A percentile compares a stretch with the other conserved stretches of the same genome.
These are phyloP conservation scores for Chimonanthus salicifolius DNA, from an alignment of 164 flowering plant genomes.

Conservation along the genomic window DNA sequence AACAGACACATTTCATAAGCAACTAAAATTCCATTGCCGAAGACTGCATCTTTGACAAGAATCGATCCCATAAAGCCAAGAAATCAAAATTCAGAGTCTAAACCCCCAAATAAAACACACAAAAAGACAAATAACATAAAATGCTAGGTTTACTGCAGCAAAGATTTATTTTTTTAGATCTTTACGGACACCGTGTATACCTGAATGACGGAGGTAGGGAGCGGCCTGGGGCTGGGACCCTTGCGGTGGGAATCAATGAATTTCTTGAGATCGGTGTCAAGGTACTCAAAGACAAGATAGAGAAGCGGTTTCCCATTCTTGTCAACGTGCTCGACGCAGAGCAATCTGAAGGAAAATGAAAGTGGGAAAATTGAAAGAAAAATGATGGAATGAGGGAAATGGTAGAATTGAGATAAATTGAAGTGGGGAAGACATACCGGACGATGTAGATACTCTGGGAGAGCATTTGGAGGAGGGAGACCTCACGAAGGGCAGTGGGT, in stretches of 20 bases:
- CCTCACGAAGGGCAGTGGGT: conserved; percentile 94
- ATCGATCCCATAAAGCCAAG: background rate
- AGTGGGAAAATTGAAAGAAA: background rate
- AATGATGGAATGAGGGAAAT: background rate
- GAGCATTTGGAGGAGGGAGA: conserved; percentile 89
- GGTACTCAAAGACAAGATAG: conserved; percentile 90
- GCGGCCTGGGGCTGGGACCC: conserved; percentile 68
- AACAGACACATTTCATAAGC: no score
- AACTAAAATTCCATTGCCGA: background rate
- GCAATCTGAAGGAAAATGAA: conserved; percentile 35
- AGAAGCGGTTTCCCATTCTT: conserved; percentile 71
- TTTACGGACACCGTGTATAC: conserved; percentile 1
- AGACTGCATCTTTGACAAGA: background rate
- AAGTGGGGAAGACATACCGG: conserved; percentile 5
- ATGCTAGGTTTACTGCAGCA: background rate
- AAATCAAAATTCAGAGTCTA: background rate
- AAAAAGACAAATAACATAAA: background rate
- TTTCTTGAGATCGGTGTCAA: conserved; percentile 94
- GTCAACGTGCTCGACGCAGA: conserved; percentile 81
- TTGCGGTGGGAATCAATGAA: conserved; percentile 79
- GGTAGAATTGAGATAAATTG: background rate
- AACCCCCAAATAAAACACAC: background rate
- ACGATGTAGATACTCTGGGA: conserved; percentile 83
- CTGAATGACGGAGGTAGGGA: conserved; percentile 45
- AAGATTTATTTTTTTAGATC: background rate